phyloP scores from a whole-genome alignment of 495 filamentous ascomycete genomes.

The Aspergillus carlsbadensis region DNA sequence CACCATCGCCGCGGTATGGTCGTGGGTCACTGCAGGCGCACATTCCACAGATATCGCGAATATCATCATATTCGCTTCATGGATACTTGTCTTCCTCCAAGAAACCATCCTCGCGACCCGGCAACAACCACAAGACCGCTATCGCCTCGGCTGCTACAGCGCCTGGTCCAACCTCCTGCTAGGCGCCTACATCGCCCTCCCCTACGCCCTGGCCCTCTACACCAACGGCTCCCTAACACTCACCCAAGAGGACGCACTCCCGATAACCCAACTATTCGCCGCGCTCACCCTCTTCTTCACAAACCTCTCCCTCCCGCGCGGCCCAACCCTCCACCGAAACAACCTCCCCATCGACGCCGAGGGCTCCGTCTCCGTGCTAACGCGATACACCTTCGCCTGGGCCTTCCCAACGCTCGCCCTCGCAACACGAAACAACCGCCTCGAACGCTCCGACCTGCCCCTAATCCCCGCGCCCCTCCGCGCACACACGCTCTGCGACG shows the following conservation, averaged over 20 bases:
- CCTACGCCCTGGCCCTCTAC: neutral
- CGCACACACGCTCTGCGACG: constrained; percentile 6
- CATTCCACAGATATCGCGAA: neutral
- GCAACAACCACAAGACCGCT: neutral
- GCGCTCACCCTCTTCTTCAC: neutral
- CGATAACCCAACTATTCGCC: constrained; percentile 6
- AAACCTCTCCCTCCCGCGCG: constrained; percentile 46
- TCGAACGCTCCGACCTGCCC: constrained; percentile 58
- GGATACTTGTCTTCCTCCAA: constrained; percentile 10
- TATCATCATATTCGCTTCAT: neutral
- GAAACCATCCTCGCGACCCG: neutral
- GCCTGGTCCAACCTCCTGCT: neutral
- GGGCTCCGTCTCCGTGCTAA: constrained; percentile 55
- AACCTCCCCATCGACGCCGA: constrained; percentile 56
- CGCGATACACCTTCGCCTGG: constrained; percentile 61
- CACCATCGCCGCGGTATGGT: neutral
- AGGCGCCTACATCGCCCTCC: neutral
- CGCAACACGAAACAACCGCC: constrained; percentile 51
- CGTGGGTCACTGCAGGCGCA: too few relatives aligned
- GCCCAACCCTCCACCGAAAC: constrained; percentile 56
- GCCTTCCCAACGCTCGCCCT: constrained; percentile 44
- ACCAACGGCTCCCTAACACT: neutral
- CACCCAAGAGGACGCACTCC: neutral
- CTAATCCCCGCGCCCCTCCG: constrained; percentile 13
- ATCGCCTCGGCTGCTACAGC: constrained; percentile 10